Percentiles rank a stretch among this genome's conserved stretches.
phyloP scores from a whole-genome alignment of 768 basidiomycete genomes.

The Agaricus subrufescens region DNA sequence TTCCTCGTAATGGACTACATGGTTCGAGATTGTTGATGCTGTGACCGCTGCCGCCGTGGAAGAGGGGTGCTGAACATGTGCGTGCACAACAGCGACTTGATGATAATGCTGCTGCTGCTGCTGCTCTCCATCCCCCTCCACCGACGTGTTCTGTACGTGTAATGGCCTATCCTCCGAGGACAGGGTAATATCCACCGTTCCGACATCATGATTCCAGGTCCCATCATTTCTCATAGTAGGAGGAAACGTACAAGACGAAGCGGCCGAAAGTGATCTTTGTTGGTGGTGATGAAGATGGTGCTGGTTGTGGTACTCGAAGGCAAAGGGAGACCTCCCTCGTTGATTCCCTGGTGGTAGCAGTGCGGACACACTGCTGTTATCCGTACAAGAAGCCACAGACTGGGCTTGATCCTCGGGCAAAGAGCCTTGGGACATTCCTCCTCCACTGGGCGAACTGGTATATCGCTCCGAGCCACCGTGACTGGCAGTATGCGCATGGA shows the following conservation, averaged over 20 bases:
- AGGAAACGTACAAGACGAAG: background rate
- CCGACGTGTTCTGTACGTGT: background rate
- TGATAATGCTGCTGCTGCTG: background rate
- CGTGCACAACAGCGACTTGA: too few species aligned
- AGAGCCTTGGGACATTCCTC: background rate
- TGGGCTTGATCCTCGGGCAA: conserved; percentile 2
- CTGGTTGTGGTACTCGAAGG: background rate
- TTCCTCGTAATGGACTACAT: background rate
- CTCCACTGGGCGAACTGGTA: background rate
- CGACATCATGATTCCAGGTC: background rate
- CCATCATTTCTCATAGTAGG: background rate
- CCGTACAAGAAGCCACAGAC: background rate
- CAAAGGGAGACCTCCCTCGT: background rate
- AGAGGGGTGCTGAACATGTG: too few species aligned
- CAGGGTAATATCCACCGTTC: background rate
- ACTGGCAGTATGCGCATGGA: conserved; percentile 13
- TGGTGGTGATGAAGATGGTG: background rate
- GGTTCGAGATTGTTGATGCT: too few species aligned
- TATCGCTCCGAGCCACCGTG: background rate
- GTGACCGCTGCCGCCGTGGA: too few species aligned
- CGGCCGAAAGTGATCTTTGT: background rate
- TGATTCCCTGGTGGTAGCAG: background rate
- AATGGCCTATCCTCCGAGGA: background rate
- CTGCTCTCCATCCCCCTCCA: background rate
- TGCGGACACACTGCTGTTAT: background rate